Evolutionary conservation across 2,329 filamentous ascomycete species (phyloP).

Genomic region (Colletotrichum filicis): DNA sequence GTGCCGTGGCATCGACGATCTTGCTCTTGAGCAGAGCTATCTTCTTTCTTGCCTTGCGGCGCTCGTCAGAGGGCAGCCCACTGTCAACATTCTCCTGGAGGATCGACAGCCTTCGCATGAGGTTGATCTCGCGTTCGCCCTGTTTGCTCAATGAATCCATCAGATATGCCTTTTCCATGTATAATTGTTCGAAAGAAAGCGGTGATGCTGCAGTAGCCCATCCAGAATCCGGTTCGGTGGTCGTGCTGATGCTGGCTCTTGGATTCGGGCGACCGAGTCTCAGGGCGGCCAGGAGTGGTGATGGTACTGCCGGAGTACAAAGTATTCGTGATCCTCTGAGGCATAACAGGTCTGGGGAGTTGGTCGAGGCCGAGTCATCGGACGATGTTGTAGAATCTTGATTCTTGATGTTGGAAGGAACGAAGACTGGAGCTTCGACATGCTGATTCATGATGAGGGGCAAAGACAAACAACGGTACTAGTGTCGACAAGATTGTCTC

Average conservation of each 20-base stretch:
- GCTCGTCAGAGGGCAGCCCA: conserved; percentile 34
- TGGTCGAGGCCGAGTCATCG: neutral
- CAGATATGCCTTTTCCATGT: conserved; percentile 60
- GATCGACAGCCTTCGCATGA: conserved; percentile 51
- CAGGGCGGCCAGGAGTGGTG: neutral
- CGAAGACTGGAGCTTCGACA: conserved; percentile 15
- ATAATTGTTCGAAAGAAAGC: conserved; percentile 54
- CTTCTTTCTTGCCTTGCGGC: conserved; percentile 52
- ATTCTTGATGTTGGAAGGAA: neutral
- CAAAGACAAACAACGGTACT: neutral
- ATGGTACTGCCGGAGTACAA: neutral
- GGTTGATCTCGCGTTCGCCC: conserved; percentile 46
- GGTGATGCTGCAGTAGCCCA: conserved; percentile 46
- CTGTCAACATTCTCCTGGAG: conserved; percentile 46
- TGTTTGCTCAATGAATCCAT: conserved; percentile 52
- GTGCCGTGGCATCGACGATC: conserved; percentile 55
- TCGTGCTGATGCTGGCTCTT: neutral
- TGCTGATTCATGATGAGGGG: conserved; percentile 8
- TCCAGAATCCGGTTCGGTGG: conserved; percentile 16
- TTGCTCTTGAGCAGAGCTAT: conserved; percentile 53
- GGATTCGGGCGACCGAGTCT: neutral
- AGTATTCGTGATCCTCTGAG: neutral
- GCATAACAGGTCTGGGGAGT: neutral
- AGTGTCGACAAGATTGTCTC: neutral
- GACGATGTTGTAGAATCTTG: neutral